Percentiles rank a stretch among this genome's conserved stretches.
Conservation (phyloP, 1,284 basidiomycete species). For the Boletus coffeatus region DNA sequence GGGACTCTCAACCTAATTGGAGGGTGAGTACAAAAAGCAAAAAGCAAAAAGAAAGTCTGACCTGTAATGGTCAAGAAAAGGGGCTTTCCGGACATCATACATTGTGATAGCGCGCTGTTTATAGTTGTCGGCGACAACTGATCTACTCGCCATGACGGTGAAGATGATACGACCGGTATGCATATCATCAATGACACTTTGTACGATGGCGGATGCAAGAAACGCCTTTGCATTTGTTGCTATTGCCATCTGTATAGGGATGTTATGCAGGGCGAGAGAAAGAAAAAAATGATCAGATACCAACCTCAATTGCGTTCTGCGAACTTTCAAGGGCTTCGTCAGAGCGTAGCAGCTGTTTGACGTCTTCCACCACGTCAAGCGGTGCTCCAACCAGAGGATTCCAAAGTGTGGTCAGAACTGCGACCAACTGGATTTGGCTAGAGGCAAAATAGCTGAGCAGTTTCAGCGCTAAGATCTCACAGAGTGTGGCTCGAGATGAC, state of each 20-base stretch:
- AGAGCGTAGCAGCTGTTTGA: slow-evolving; percentile 50
- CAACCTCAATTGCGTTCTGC: slow-evolving; percentile 76
- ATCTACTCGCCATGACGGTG: slow-evolving; percentile 57
- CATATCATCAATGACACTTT: slow-evolving; percentile 79
- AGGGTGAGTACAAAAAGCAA: slow-evolving; percentile 5
- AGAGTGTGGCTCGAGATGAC: slow-evolving; percentile 65
- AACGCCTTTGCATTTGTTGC: slow-evolving; percentile 77
- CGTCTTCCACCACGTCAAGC: slow-evolving; percentile 55
- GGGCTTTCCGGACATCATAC: slow-evolving; percentile 67
- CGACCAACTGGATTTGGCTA: slow-evolving; percentile 66
- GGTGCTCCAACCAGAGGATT: slow-evolving; percentile 79
- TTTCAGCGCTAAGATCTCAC: slow-evolving; percentile 83
- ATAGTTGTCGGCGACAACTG: slow-evolving; percentile 83
- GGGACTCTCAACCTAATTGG: slow-evolving; percentile 68
- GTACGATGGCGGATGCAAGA: slow-evolving; percentile 72
- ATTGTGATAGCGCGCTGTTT: slow-evolving; percentile 70
- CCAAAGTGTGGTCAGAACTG: slow-evolving; percentile 75
- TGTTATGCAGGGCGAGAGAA: background rate
- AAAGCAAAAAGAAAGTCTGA: slow-evolving; percentile 22
- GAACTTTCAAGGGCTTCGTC: slow-evolving; percentile 49
- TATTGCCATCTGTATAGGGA: slow-evolving; percentile 69
- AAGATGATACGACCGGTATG: slow-evolving; percentile 71
- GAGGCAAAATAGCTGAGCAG: slow-evolving; percentile 70
- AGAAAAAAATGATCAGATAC: slow-evolving; percentile 18
- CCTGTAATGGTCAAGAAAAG: slow-evolving; percentile 83